Evolutionary conservation across 2,329 filamentous ascomycete genomes (phyloP), one percentile per base, ranked within the genome.

Genomic region (Immersiporthe knoxdaviesiana): DNA sequence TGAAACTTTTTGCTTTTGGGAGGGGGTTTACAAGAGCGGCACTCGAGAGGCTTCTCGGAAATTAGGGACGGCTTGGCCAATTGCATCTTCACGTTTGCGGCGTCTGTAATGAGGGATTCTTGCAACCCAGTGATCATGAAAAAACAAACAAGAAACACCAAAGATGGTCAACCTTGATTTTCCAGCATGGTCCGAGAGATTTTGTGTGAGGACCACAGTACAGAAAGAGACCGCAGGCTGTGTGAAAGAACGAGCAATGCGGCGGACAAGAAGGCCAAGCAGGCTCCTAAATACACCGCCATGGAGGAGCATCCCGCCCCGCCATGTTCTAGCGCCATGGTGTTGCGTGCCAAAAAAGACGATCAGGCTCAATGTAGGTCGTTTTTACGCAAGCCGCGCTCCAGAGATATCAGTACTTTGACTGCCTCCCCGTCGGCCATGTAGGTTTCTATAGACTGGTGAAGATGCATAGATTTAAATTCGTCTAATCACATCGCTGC

Each of bases 1-100:
- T 62, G 70, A 68, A 72, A 73, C 71, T 71, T 70, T 66, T 68
- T 65, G 63, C 61, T 71, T 69, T 67, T 68, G 70, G 70, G 69
- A 65, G 70, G 70, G 72, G 70, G n/a, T n/a, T 68, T 69, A 71
- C 67, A 71, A 67, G 73, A 71, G 70, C 67, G 70, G 67, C 67
- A 69, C 66, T 69, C 67, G 70, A 65, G 59, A 62, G 61, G 61
- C 67, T 68, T 68, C 63, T 64, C 65, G 68, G 66, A 67, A 67
- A 65, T 62, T 69, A 71, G 67, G 67, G 70, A 84, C 85, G 84
- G 84, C 84, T 87, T 84, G 83, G 83, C 85, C 85, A 85, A 84
- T 84, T 88, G 86, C 87, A 88, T 88, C 87, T 87, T 85, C 85
- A 87, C 85, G 84, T 88, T 86, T 84, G 84, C 86, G 86, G 86